A percentile compares a stretch with the other conserved stretches of the same genome.
phyloP scores from a whole-genome alignment of 305 asterid genomes.

The Solanum hybrid region DNA sequence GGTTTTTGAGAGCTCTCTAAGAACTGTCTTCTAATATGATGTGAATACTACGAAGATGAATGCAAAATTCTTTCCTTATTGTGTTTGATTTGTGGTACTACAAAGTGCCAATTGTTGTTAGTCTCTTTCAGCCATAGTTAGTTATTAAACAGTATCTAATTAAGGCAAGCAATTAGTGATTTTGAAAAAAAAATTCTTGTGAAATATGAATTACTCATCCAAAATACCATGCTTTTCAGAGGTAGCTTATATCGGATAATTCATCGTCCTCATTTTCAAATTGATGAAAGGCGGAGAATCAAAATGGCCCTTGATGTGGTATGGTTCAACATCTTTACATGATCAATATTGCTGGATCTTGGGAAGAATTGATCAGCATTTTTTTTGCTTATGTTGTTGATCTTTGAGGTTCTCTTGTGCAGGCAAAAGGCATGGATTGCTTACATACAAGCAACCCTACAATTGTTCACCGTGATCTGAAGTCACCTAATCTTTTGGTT shows the following conservation, averaged over 20 bases:
- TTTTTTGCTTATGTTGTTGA: conserved; percentile 5
- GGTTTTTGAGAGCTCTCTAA: background rate
- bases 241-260: conserved; percentile 97
- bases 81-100: background rate
- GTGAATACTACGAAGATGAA: background rate
- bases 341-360: background rate
- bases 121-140: background rate
- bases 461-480: conserved; percentile 96
- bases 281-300: conserved; percentile 90
- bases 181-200: background rate
- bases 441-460: conserved; percentile 95
- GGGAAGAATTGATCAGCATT: background rate
- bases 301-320: conserved; percentile 99
- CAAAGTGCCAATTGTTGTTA: background rate
- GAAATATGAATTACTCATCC: background rate
- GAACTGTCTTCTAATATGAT: background rate
- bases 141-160: background rate
- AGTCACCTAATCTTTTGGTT: conserved; percentile 96
- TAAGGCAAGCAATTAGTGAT: background rate
- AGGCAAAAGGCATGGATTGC: conserved; percentile 99
- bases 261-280: conserved; percentile 93
- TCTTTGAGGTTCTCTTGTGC: conserved; percentile 25
- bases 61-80: background rate
- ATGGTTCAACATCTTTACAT: background rate
- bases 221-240: conserved; percentile 34